phyloP scores from a whole-genome alignment of 148 eudicot genomes.

The Oxyria digyna region DNA sequence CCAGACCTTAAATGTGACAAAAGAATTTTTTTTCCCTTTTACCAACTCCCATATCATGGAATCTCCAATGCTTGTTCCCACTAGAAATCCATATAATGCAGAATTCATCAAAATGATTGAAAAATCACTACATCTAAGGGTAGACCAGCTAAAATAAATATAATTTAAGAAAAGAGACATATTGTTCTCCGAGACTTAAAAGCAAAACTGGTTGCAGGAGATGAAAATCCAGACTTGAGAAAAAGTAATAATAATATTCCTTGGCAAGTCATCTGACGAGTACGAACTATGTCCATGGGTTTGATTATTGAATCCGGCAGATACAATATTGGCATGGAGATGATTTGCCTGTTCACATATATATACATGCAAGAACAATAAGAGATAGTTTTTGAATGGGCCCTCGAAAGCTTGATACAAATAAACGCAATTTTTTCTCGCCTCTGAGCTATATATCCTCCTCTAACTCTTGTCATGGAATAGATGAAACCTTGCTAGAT shows the following conservation, averaged over 20 bases:
- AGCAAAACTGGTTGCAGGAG: conserved; percentile 67
- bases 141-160: not conserved
- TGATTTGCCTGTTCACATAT: conserved; percentile 36
- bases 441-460: no score
- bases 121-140: not conserved
- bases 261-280: conserved; percentile 76
- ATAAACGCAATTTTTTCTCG: no score
- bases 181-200: conserved; percentile 35
- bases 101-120: not conserved
- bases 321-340: conserved; percentile 62
- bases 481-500: no score
- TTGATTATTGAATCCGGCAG: conserved; percentile 48
- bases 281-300: conserved; percentile 65
- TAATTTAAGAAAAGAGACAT: not conserved
- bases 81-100: conserved; percentile 12
- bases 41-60: conserved; percentile 66
- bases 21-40: conserved; percentile 47
- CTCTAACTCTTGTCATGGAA: no score
- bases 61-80: conserved; percentile 68
- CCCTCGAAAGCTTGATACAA: no score
- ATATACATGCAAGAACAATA: not conserved
- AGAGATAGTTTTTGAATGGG: no score
- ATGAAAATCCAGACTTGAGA: conserved; percentile 93
- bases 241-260: conserved; percentile 53
- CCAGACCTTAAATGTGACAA: conserved; percentile 57